Evolutionary conservation across 1,284 basidiomycete genomes (phyloP), one percentile per base, ranked within the genome.

Genomic region (Apiotrichum veenhuisii): DNA sequence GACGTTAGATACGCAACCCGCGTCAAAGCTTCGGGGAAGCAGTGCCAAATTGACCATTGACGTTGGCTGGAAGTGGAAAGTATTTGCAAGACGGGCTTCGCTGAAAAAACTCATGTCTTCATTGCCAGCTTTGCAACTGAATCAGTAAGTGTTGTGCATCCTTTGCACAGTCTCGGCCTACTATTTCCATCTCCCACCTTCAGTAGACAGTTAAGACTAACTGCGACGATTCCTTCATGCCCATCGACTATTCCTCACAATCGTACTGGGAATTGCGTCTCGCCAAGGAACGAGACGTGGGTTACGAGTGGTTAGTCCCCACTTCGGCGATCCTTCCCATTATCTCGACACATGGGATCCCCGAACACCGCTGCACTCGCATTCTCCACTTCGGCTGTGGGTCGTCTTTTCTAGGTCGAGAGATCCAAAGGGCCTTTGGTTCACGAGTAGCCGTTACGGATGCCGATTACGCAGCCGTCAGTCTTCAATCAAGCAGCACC

Each of bases 321-420:
- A 58, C 68, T 2, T 36, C 52, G 1, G 22, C 41, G 9, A 46
- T 74, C n/a, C n/a, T 72, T 2, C 64, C 67, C 1, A 20, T 67
- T 10, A 48, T 76, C 26, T 37, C 43, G 4, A 36, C 52, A 12
- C n/a, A 38, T 27, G 18, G 38, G 3, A 18, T 52, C 12, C 17
- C 38, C 5, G 14, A 36, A 26, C 7, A 30, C 15, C 11, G 37
- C 27, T 23, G 26, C 17, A 12, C 15, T 20, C 30, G 37, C 11
- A n/a, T 26, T 15, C 58, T 75, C 0, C 73, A 75, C 54, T 65
- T 75, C 38, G 73, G 73, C 5, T 69, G 70, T 42, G 73, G 73
- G 2, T 70, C 71, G 12, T 71, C 69, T 1, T 54, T 49, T 2
- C 59, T 75, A 18, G 68, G 70, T 1, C 25, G 22, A 1, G 57